A percentile compares a stretch with the other conserved stretches of the same genome.
These are phyloP conservation scores for Naumovozyma dairenensis DNA, from an alignment of 805 yeast genomes.

Conservation along the genomic window DNA sequence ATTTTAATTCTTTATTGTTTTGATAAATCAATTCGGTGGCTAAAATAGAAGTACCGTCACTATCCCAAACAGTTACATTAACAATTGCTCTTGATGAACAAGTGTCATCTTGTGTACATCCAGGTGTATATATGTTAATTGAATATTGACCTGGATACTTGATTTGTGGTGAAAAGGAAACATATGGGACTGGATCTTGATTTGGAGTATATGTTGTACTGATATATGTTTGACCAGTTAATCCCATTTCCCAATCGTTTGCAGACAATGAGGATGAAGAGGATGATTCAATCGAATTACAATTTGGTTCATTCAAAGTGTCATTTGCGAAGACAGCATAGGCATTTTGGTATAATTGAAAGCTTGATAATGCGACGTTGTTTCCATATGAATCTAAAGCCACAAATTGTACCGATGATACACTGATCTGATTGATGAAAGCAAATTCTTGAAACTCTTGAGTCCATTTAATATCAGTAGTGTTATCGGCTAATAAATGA, in stretches of 20 bases:
- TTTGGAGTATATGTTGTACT: conserved; percentile 28
- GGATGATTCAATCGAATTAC: conserved; percentile 25
- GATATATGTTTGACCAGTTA: conserved; percentile 24
- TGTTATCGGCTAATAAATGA: conserved; percentile 27
- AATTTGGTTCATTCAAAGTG: conserved; percentile 56
- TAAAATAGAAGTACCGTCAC: conserved; percentile 30
- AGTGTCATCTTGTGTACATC: conserved; percentile 59
- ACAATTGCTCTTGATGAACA: conserved; percentile 68
- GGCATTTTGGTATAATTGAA: conserved; percentile 52
- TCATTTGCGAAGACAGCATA: conserved; percentile 65
- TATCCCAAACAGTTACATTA: conserved; percentile 54
- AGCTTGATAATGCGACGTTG: conserved; percentile 59
- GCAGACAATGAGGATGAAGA: conserved; percentile 24
- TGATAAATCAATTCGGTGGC: conserved; percentile 49
- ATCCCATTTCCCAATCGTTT: conserved; percentile 24
- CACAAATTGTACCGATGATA: conserved; percentile 52
- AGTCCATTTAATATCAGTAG: conserved; percentile 30
- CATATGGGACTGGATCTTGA: conserved; percentile 25
- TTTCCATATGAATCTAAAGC: conserved; percentile 60
- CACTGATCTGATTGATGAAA: conserved; percentile 57
- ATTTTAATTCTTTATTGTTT: conserved; percentile 69
- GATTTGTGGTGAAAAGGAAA: conserved; percentile 30
- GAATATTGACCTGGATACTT: conserved; percentile 66
- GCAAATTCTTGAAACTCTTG: conserved; percentile 68
- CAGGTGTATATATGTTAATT: conserved; percentile 73